Evolutionary conservation across 225 moss, liverwort and hornwort species (phyloP).

Genomic region (Pleurozium schreberi): DNA sequence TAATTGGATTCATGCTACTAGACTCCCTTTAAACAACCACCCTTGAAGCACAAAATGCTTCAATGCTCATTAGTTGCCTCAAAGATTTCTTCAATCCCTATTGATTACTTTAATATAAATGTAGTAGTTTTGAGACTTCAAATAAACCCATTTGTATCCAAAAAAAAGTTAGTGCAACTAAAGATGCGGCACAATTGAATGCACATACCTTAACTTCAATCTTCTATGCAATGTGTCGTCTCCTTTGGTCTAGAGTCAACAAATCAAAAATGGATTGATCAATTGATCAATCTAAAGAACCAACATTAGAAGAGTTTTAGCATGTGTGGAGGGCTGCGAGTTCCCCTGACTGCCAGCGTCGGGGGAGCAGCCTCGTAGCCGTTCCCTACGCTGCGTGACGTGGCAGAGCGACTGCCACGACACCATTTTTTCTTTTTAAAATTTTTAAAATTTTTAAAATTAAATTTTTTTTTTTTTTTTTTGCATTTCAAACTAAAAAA

Average conservation of each 20-base stretch:
- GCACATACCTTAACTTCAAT: not conserved
- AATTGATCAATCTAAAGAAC: not conserved
- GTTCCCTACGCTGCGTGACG: too few species aligned
- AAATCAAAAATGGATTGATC: not conserved
- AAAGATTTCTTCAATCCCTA: not conserved
- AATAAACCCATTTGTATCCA: not conserved
- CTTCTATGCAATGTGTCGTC: not conserved
- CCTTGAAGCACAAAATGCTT: not conserved
- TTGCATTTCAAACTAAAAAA: too few species aligned
- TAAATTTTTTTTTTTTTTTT: too few species aligned
- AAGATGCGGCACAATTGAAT: not conserved
- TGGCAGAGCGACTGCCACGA: too few species aligned
- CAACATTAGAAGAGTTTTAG: too few species aligned
- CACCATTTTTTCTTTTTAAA: too few species aligned
- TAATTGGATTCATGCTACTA: not conserved
- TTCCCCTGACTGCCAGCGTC: too few species aligned
- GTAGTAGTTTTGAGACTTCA: not conserved
- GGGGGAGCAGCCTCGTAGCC: too few species aligned
- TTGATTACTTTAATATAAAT: fast-evolving
- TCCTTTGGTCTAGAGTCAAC: not conserved
- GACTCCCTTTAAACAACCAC: not conserved
- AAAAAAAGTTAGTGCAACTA: not conserved
- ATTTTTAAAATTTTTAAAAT: too few species aligned
- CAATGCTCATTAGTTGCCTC: not conserved
- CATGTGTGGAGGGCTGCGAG: too few species aligned